Percentiles rank a stretch among this genome's conserved stretches.
phyloP scores from a whole-genome alignment of 2,329 filamentous ascomycete species.

The Pyrenochaeta sp. region DNA sequence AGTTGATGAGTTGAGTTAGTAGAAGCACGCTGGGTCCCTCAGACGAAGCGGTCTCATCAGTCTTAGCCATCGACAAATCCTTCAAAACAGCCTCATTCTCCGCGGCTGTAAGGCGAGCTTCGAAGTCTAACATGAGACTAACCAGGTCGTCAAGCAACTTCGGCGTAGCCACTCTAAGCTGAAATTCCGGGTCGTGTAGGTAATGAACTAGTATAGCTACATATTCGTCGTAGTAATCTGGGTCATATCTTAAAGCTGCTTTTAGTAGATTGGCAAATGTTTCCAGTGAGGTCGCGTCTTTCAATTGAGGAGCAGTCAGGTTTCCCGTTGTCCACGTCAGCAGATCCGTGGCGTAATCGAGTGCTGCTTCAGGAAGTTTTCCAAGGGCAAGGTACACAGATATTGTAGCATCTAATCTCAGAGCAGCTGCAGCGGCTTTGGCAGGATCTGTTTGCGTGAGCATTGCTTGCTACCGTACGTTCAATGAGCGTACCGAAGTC shows the following conservation, averaged over 20 bases:
- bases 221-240: constrained; percentile 47
- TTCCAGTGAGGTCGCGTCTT: constrained; percentile 39
- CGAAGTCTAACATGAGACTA: constrained; percentile 42
- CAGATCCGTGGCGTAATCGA: constrained; percentile 47
- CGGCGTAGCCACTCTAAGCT: constrained; percentile 41
- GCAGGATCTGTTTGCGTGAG: constrained; percentile 43
- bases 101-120: constrained; percentile 35
- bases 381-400: constrained; percentile 31
- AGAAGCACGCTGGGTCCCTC: constrained; percentile 39
- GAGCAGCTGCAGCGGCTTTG: constrained; percentile 42
- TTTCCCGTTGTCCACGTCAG: constrained; percentile 47
- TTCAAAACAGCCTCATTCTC: constrained; percentile 39
- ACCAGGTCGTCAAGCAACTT: constrained; percentile 40
- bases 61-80: constrained; percentile 38
- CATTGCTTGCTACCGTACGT: not conserved
- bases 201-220: constrained; percentile 45
- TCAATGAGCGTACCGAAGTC: constrained; percentile 45
- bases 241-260: constrained; percentile 38
- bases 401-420: constrained; percentile 45
- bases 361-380: constrained; percentile 40
- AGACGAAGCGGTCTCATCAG: constrained; percentile 28
- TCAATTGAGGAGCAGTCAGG: constrained; percentile 43
- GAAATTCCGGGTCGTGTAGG: constrained; percentile 46
- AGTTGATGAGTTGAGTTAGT: constrained; percentile 42
- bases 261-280: constrained; percentile 40